These are phyloP conservation scores for Rhodotorula glutinis DNA, from an alignment of 1,284 basidiomycete species.

Conservation along the genomic window DNA sequence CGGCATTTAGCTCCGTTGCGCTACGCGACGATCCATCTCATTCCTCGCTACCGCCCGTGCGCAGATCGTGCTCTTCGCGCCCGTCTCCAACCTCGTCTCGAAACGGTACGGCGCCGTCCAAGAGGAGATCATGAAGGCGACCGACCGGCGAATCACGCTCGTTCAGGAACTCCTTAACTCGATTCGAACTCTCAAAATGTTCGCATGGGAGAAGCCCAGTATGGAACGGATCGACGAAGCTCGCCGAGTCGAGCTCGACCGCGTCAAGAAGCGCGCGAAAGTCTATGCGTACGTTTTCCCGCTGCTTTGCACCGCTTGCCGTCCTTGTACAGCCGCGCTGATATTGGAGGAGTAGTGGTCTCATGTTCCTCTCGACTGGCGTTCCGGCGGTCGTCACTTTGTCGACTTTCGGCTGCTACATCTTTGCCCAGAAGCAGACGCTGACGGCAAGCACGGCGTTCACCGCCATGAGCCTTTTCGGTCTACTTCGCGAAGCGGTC, in stretches of 20 bases:
- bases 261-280: conserved; percentile 31
- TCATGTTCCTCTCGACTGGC: conserved; percentile 37
- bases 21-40: background rate
- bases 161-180: conserved; percentile 33
- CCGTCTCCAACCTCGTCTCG: conserved; percentile 25
- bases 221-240: conserved; percentile 17
- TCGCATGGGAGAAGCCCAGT: conserved; percentile 30
- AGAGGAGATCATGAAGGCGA: conserved; percentile 39
- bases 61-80: conserved; percentile 22
- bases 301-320: background rate
- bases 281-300: conserved; percentile 18
- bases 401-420: conserved; percentile 30
- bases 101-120: conserved; percentile 32
- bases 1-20: no score
- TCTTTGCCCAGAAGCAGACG: conserved; percentile 25
- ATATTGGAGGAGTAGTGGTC: no score
- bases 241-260: conserved; percentile 18
- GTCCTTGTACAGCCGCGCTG: no score
- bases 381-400: conserved; percentile 32
- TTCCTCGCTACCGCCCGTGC: no score
- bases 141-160: conserved; percentile 34
- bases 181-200: conserved; percentile 37
- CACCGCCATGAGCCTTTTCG: conserved; percentile 35
- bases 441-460: conserved; percentile 36
- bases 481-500: conserved; percentile 34